Base-by-base conservation (phyloP, 169 alveolate species). In the Plasmodium cynomolgi region DNA sequence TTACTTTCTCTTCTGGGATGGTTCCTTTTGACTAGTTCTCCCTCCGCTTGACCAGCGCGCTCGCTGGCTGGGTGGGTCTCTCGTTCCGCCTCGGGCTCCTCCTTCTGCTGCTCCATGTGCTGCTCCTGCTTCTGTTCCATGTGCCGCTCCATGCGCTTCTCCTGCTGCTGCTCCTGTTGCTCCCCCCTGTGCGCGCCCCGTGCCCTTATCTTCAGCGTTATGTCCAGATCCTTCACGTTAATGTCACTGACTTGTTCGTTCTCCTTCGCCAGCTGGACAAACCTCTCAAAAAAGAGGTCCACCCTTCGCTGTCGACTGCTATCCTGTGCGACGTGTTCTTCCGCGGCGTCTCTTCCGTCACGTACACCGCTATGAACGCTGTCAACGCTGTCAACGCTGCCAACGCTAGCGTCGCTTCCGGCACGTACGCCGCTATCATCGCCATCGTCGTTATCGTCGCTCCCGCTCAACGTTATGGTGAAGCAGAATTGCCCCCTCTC, bases 261-360 rank as follows among this genome's bases (percentile, higher is more conserved):
- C 37, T 90, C 90, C 73, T 68, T 90, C 26, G 94, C 94, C n/a
- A 68, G 1, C 33, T 79, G 26, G 13, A 79, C 23, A 6, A 90
- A 79, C 50, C 50, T 90, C 13, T 80, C 79, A 47, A 90, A 90
- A 80, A 90, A 90, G 39, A 58, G 26, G 74, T 90, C 86, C 31
- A 79, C 44, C 23, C 39, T 23, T 26, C 11, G 20, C n/a, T 81
- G 6, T 34, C 39, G 3, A 29, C 7, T 23, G 62, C 23, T 50
- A 7, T 17, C 62, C 62, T 13, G 62, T 50, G 62, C 26, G 23
- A 50, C 13, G 62, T 17, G 62, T 50, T 50, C 62, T 3, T 17
- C 62, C 26, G 17, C 23, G 62, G 23, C 1, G 62, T 50, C 58
- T 20, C 58, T 0, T 13, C 58, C 58, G 58, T 2, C 44, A 37